Conservation (phyloP, 2,329 filamentous ascomycete species). For the Colletotrichum gloeosporioides region DNA sequence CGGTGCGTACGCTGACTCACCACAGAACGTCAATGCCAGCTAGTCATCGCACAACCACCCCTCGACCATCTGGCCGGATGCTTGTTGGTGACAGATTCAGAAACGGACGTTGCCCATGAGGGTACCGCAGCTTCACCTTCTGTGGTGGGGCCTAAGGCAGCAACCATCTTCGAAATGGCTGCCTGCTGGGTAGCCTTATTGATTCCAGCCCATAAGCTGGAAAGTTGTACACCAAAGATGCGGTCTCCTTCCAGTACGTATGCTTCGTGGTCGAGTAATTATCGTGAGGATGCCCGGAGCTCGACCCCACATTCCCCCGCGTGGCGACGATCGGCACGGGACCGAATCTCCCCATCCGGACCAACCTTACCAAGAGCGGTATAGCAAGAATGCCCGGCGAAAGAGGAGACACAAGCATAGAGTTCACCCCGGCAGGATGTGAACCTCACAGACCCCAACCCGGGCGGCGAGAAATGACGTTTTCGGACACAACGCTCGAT, state of each 20-base stretch:
- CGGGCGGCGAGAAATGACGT: background rate
- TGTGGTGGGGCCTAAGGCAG: background rate
- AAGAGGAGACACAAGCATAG: background rate
- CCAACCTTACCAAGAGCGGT: background rate
- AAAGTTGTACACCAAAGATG: background rate
- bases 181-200: background rate
- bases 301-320: background rate
- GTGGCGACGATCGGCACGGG: background rate
- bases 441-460: background rate
- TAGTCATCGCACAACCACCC: background rate
- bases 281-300: background rate
- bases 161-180: background rate
- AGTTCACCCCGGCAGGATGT: background rate
- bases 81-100: background rate
- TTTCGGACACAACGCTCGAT: background rate
- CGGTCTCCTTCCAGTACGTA: background rate
- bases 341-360: background rate
- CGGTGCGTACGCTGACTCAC: background rate
- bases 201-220: background rate
- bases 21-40: too few species aligned
- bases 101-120: background rate
- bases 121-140: background rate
- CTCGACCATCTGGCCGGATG: background rate
- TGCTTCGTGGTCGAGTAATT: fast-evolving
- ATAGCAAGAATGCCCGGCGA: background rate